Conservation (phyloP, 345 rosid species). For the Pseudoturritis turrita region DNA sequence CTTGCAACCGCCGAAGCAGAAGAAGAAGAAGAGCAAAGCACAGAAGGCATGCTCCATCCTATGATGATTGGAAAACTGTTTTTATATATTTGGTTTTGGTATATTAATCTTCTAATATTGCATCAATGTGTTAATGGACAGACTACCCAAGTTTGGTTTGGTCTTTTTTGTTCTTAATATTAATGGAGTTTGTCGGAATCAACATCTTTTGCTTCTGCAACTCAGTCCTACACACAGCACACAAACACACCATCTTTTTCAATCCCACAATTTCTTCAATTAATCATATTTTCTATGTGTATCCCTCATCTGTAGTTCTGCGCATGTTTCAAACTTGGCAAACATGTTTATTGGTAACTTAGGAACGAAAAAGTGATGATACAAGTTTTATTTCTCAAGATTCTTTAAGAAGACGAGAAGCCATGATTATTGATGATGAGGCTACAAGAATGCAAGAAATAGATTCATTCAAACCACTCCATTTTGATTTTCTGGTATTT, state of each 20-base stretch:
- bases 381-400: constrained; percentile 3
- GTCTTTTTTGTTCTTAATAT: constrained; percentile 17
- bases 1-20: constrained; percentile 89
- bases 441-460: neutral
- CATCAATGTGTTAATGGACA: constrained; percentile 15
- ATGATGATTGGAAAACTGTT: constrained; percentile 36
- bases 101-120: constrained; percentile 10
- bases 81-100: constrained; percentile 15
- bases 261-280: neutral
- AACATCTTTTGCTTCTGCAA: neutral
- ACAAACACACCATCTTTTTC: no score
- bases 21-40: constrained; percentile 89
- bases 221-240: neutral
- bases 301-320: neutral
- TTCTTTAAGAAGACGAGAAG: neutral
- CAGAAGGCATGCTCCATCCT: constrained; percentile 86
- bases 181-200: constrained; percentile 18
- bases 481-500: constrained; percentile 65
- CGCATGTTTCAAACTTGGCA: neutral
- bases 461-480: constrained; percentile 31
- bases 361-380: neutral
- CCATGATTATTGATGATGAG: neutral
- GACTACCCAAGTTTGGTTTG: constrained; percentile 17
- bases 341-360: constrained; percentile 3
- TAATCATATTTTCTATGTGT: neutral